Base-by-base conservation (phyloP, 2,329 filamentous ascomycete species). In the Claviceps purpurea region DNA sequence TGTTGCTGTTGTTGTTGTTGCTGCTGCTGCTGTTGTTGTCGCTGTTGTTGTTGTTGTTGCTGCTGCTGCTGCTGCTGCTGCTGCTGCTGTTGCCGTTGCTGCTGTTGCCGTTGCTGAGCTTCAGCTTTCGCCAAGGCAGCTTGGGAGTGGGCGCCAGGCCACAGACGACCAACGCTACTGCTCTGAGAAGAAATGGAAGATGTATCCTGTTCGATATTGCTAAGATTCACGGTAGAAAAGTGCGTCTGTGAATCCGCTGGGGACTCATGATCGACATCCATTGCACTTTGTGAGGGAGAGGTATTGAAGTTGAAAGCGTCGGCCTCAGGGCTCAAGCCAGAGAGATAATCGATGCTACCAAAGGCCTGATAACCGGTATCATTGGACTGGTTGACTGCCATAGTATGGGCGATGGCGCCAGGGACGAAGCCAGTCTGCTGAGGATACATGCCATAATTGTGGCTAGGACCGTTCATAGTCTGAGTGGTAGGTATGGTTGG, bases 391-490 rank as follows among this genome's bases (percentile, higher is more conserved):
- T 87, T 89, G 61, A 93, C 79, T 39, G 87, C 85, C 64, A 93
- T 79, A 13, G 90, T 86, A 68, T 81, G 87, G 43, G 85, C 82
- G 56, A 93, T 74, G 50, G 89, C 90, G 56, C 89, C 89, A 1
- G 88, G 84, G 0, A 93, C 88, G 34, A 96, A 82, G 57, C 90
- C 89, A 3, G 93, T 96, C 73, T 96, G 90, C 67, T 98, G 93
- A 72, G 89, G 87, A 73, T 96, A 94, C 64, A 88, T 82, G 62
- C 89, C 87, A 74, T 97, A 97, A 70, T 95, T 88, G 72, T 96
- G 90, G 68, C 89, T 95, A 8, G 93, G 91, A 39, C 82, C 87
- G 47, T 81, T 82, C 63, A 90, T 79, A 20, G 76, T 80, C 37
- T 78, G 76, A 56, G 73, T 70, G 7, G 77, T 68, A 18, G 79